Percentiles rank a stretch among this genome's conserved stretches.
Conservation (phyloP, 2,329 filamentous ascomycete genomes). For the Neophaeococcomyces aloes region DNA sequence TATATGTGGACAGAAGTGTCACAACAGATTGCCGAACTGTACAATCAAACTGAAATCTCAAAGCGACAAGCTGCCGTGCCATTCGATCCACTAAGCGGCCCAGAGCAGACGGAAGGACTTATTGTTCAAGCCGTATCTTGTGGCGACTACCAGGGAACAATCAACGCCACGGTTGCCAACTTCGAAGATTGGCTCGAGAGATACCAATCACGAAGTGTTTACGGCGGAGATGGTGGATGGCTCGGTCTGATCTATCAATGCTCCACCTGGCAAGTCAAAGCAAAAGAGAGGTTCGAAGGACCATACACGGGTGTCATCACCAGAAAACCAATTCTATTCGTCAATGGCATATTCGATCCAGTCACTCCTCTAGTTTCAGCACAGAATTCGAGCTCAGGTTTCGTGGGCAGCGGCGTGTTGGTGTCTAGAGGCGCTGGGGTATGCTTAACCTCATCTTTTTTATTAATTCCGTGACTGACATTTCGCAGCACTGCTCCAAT, state of each 20-base stretch:
- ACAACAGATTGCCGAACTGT: too few species aligned
- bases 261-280: slow-evolving; percentile 17
- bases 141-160: slow-evolving; percentile 5
- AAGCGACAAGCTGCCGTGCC: too few species aligned
- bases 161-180: not conserved
- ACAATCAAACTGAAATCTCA: too few species aligned
- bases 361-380: slow-evolving; percentile 22
- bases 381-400: slow-evolving; percentile 18
- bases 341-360: slow-evolving; percentile 21
- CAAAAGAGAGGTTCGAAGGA: slow-evolving; percentile 20
- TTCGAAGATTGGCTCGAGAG: not conserved
- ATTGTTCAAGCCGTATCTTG: not conserved
- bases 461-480: too few species aligned
- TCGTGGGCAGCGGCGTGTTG: slow-evolving; percentile 21
- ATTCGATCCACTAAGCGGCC: not conserved
- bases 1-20: too few species aligned
- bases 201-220: slow-evolving; percentile 1
- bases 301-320: slow-evolving; percentile 18
- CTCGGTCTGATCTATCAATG: slow-evolving; percentile 1
- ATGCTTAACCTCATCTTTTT: too few species aligned
- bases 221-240: not conserved
- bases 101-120: not conserved
- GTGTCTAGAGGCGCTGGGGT: too few species aligned
- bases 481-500: too few species aligned
- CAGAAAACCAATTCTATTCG: slow-evolving; percentile 20